Evolutionary conservation across 2,329 filamentous ascomycete species (phyloP), one percentile per base, ranked within the genome.

Genomic region (Diaporthe destruens): DNA sequence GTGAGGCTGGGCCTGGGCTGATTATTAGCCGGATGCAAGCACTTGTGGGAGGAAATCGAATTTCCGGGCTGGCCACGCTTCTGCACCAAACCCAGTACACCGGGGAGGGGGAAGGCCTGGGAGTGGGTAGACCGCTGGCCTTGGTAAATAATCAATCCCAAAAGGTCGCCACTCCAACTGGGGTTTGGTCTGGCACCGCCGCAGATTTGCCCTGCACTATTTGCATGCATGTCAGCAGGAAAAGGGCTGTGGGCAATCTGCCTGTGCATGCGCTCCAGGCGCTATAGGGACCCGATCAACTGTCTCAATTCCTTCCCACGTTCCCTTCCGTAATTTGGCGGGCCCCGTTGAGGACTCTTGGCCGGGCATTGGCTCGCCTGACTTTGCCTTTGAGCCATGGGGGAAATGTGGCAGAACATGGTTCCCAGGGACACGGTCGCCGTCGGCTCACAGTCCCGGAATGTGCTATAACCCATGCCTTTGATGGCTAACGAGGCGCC

Each of bases 221-320:
- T 51, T 51, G 47, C 32, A 66, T 66, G 61, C 61, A 53, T 66
- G 61, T 66, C 61, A 53, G 61, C 61, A 53, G 12, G 11, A 20
- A 39, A 39, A n/a, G n/a, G 47, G 20, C 12, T 51, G 12, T 3
- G 36, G 29, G 23, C 29, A 61, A 61, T 61, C 57, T 61, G 39
- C 57, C 57, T 47, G 36, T 61, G 57, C 57, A 61, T 47, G 14
- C 32, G 57, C 6, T 44, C 57, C 57, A 61, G 25, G 9, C 57
- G 23, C 57, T 61, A 61, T 29, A 23, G 56, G 29, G 56, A 61
- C 36, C 25, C 18, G 32, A 36, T 36, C 36, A 39, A 16, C 32
- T 23, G 12, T 34, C 42, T 44, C 36, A 29, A 34, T 20, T 25
- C 9, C 9, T 20, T 47, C 4, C 4, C 25, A 14, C 6, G 25